Evolutionary conservation across 2,329 filamentous ascomycete genomes (phyloP).

Genomic region (Dothistroma septosporum): DNA sequence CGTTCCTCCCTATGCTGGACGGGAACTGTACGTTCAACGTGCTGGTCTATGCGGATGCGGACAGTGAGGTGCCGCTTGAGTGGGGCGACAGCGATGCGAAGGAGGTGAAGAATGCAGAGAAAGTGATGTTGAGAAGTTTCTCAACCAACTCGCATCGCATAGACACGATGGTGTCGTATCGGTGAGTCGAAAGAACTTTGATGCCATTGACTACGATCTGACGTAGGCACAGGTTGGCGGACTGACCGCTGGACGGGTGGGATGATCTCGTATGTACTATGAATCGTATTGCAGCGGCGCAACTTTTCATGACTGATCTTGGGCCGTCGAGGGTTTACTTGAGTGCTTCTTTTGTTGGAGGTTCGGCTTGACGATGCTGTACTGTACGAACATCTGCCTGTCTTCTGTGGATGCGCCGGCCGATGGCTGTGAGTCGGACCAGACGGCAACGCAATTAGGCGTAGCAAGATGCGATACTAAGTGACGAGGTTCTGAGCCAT

Average conservation of each 20-base stretch:
- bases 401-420: too few relatives aligned
- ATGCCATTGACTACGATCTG: neutral
- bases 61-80: slow-evolving; percentile 93
- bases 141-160: slow-evolving; percentile 92
- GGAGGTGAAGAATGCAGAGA: slow-evolving; percentile 90
- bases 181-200: slow-evolving; percentile 37
- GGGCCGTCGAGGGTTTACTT: neutral
- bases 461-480: too few relatives aligned
- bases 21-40: slow-evolving; percentile 99
- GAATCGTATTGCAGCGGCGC: neutral
- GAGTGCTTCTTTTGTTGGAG: neutral
- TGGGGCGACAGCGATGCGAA: slow-evolving; percentile 99
- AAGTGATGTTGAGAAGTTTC: slow-evolving; percentile 91
- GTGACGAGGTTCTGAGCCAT: too few relatives aligned
- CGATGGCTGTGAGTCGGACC: too few relatives aligned
- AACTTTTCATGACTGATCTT: neutral
- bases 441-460: too few relatives aligned
- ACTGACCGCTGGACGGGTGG: neutral
- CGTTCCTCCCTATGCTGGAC: slow-evolving; percentile 87
- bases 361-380: neutral
- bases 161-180: slow-evolving; percentile 92
- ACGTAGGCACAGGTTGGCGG: slow-evolving; percentile 5
- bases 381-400: neutral
- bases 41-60: slow-evolving; percentile 92
- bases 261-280: slow-evolving; percentile 6